Evolutionary conservation across 495 filamentous ascomycete genomes (phyloP).

Genomic region (Elaphomyces granulatus): DNA sequence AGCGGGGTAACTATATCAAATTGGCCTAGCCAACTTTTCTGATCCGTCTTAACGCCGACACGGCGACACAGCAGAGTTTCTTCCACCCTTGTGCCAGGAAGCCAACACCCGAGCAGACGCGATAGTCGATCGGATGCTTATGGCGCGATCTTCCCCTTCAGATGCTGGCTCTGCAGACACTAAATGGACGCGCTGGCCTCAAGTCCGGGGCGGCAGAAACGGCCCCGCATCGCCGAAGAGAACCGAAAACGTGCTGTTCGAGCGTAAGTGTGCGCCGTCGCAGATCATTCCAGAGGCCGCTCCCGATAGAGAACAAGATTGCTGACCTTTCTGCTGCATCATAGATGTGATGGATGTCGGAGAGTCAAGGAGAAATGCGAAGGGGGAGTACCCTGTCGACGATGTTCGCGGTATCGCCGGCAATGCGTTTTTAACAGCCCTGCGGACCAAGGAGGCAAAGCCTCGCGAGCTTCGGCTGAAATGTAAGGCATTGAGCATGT

Average conservation of each 20-base stretch:
- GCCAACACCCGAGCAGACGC: no score
- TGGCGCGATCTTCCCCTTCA: no score
- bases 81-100: no score
- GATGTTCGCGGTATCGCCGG: constrained; percentile 33
- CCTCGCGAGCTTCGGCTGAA: no score
- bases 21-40: no score
- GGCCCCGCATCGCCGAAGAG: constrained; percentile 34
- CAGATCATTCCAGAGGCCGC: neutral
- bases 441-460: constrained; percentile 25
- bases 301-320: neutral
- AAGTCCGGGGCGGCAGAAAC: constrained; percentile 27
- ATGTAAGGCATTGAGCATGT: no score
- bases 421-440: constrained; percentile 32
- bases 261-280: constrained; percentile 22
- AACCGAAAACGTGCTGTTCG: constrained; percentile 36
- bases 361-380: constrained; percentile 39
- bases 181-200: constrained; percentile 18
- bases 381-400: constrained; percentile 36
- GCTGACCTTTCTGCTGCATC: neutral
- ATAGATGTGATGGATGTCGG: constrained; percentile 34
- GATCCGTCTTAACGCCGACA: no score
- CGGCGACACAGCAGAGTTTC: no score
- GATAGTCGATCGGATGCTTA: no score
- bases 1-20: no score
- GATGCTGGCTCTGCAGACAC: no score